A percentile compares a stretch with the other conserved stretches of the same genome.
phyloP scores from a whole-genome alignment of 768 basidiomycete species.

The Podaxis sp. region DNA sequence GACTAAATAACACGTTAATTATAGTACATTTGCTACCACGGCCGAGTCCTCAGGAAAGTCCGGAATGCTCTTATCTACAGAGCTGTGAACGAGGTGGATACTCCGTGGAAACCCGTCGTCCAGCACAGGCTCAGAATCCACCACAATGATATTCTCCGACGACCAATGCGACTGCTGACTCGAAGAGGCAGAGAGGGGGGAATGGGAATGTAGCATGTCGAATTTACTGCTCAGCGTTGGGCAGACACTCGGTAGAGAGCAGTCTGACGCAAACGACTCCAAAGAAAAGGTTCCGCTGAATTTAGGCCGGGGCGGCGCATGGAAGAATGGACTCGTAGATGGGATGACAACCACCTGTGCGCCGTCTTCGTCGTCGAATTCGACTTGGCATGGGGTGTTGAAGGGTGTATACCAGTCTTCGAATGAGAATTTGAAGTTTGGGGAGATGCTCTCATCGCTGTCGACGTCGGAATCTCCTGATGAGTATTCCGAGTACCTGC shows the following conservation, averaged over 20 bases:
- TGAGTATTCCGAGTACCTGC: slow-evolving; percentile 3
- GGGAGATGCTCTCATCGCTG: slow-evolving; percentile 6
- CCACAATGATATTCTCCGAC: background rate
- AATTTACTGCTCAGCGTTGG: slow-evolving; percentile 16
- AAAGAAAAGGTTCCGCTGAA: slow-evolving; percentile 16
- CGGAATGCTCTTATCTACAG: background rate
- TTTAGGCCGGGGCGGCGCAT: slow-evolving; percentile 20
- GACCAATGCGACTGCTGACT: background rate
- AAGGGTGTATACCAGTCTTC: slow-evolving; percentile 11
- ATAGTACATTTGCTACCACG: background rate
- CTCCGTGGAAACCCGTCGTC: background rate
- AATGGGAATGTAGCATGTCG: slow-evolving; percentile 13
- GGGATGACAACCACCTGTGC: slow-evolving; percentile 36
- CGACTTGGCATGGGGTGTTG: background rate
- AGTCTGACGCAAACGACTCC: slow-evolving; percentile 24
- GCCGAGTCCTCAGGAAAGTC: slow-evolving; percentile 3
- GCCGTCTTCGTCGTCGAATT: slow-evolving; percentile 19
- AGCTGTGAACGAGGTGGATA: background rate
- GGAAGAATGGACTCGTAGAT: slow-evolving; percentile 33
- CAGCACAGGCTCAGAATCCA: background rate
- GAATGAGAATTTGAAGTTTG: slow-evolving; percentile 10
- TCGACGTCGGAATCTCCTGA: slow-evolving; percentile 7
- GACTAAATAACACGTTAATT: background rate
- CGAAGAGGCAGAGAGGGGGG: slow-evolving; percentile 1
- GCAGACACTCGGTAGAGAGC: slow-evolving; percentile 20